Evolutionary conservation across 495 filamentous ascomycete genomes (phyloP).

Genomic region (Tetracladium marchalianum): DNA sequence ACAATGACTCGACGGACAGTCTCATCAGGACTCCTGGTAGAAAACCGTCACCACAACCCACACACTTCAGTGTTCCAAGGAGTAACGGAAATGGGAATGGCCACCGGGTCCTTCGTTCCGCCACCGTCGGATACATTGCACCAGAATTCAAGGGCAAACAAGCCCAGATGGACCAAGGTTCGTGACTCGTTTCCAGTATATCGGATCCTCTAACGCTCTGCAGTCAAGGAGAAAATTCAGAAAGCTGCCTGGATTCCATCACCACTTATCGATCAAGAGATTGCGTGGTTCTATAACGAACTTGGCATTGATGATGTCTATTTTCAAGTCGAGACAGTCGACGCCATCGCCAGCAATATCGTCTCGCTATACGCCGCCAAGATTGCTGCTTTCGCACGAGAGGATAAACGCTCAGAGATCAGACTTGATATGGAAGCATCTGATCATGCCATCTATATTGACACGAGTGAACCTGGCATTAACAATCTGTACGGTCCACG

Average conservation of each 20-base stretch:
- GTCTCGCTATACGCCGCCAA: constrained; percentile 96
- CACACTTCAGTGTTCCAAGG: constrained; percentile 69
- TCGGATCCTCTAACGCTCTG: constrained; percentile 8
- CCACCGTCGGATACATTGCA: constrained; percentile 91
- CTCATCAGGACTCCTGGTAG: constrained; percentile 47
- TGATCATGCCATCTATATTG: constrained; percentile 97
- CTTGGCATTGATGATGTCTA: constrained; percentile 98
- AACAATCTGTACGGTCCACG: constrained; percentile 64
- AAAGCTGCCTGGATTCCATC: constrained; percentile 67
- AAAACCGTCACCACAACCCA: constrained; percentile 82
- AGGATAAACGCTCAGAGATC: constrained; percentile 90
- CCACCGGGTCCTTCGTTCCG: constrained; percentile 65
- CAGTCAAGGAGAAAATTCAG: constrained; percentile 15
- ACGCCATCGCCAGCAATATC: constrained; percentile 85
- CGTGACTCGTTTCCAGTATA: constrained; percentile 18
- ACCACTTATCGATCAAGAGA: constrained; percentile 74
- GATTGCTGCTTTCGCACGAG: constrained; percentile 85
- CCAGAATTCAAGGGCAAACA: constrained; percentile 91
- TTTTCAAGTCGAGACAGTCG: constrained; percentile 83
- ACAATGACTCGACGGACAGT: constrained; percentile 56
- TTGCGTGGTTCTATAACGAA: constrained; percentile 93
- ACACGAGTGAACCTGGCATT: constrained; percentile 84
- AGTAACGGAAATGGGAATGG: constrained; percentile 40
- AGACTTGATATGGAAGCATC: constrained; percentile 86
- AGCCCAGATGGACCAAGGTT: constrained; percentile 85